Evolutionary conservation across 2,329 filamentous ascomycete genomes (phyloP).

Genomic region (Penicillium hordei): DNA sequence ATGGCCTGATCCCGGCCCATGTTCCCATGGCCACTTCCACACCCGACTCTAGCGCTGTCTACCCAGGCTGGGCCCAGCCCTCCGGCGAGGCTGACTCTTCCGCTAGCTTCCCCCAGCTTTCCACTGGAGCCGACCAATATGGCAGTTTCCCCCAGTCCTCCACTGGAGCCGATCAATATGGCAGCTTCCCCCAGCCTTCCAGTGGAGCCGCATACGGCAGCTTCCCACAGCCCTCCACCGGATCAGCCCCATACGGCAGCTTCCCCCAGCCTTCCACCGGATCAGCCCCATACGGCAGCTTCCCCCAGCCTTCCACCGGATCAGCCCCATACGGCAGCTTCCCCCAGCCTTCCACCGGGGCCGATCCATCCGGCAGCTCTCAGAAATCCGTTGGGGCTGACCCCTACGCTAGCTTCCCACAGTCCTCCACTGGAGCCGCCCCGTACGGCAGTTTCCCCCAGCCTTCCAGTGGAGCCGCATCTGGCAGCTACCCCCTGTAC

Average conservation of each 20-base stretch:
- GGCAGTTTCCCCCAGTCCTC: not conserved
- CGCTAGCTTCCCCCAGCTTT: too few relatives aligned
- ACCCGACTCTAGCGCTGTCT: not conserved
- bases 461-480: not conserved
- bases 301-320: not conserved
- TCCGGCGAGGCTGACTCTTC: too few relatives aligned
- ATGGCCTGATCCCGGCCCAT: not conserved
- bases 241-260: too few relatives aligned
- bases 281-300: too few relatives aligned
- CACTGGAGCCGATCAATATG: not conserved
- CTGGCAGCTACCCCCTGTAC: not conserved
- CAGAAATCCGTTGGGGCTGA: not conserved
- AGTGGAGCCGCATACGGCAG: not conserved
- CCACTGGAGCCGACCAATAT: too few relatives aligned
- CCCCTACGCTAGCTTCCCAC: not conserved
- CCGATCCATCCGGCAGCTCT: not conserved
- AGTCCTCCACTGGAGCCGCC: not conserved
- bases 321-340: not conserved
- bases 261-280: too few relatives aligned
- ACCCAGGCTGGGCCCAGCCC: too few relatives aligned
- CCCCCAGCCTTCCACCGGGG: not conserved
- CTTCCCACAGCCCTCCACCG: too few relatives aligned
- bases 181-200: not conserved
- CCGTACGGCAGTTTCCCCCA: not conserved
- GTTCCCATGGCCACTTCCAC: not conserved